Evolutionary conservation across 2,329 filamentous ascomycete genomes (phyloP).

Genomic region (Colletotrichum agaves): DNA sequence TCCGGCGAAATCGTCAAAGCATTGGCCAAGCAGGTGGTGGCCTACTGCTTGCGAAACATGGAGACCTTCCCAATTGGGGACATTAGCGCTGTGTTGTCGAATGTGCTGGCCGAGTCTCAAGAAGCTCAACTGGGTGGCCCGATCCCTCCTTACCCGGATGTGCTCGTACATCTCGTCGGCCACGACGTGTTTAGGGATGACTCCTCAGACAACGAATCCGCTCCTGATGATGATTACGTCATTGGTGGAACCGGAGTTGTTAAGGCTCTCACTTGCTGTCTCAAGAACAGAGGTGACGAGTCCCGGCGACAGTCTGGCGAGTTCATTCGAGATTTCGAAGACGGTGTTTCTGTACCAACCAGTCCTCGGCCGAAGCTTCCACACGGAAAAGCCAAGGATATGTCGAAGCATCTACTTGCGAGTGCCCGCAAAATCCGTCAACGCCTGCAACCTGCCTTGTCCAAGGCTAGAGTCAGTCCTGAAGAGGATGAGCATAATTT

Average conservation of each 20-base stretch:
- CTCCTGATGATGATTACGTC: slow-evolving; percentile 93
- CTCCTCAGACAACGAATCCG: slow-evolving; percentile 71
- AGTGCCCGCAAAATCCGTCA: slow-evolving; percentile 90
- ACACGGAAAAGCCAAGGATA: slow-evolving; percentile 81
- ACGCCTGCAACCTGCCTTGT: slow-evolving; percentile 84
- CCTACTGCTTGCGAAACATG: slow-evolving; percentile 92
- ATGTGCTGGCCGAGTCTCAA: slow-evolving; percentile 53
- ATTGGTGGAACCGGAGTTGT: slow-evolving; percentile 96
- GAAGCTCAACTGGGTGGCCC: slow-evolving; percentile 41
- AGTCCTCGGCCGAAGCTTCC: slow-evolving; percentile 48
- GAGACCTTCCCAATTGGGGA: slow-evolving; percentile 79
- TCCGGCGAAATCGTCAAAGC: slow-evolving; percentile 93
- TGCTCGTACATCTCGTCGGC: slow-evolving; percentile 87
- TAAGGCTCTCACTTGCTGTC: slow-evolving; percentile 89
- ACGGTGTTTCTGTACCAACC: slow-evolving; percentile 57
- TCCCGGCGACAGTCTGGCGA: slow-evolving; percentile 64
- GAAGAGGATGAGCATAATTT: slow-evolving; percentile 79
- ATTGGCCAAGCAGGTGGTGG: slow-evolving; percentile 92
- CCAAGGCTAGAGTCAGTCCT: slow-evolving; percentile 74
- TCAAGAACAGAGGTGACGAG: slow-evolving; percentile 81
- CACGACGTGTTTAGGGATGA: slow-evolving; percentile 66
- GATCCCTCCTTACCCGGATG: slow-evolving; percentile 74
- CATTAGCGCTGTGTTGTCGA: slow-evolving; percentile 55
- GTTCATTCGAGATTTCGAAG: slow-evolving; percentile 63
- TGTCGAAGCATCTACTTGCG: slow-evolving; percentile 89